These are phyloP conservation scores for Chaetothyriales sp. DNA, from an alignment of 2,329 filamentous ascomycete species.

Conservation along the genomic window DNA sequence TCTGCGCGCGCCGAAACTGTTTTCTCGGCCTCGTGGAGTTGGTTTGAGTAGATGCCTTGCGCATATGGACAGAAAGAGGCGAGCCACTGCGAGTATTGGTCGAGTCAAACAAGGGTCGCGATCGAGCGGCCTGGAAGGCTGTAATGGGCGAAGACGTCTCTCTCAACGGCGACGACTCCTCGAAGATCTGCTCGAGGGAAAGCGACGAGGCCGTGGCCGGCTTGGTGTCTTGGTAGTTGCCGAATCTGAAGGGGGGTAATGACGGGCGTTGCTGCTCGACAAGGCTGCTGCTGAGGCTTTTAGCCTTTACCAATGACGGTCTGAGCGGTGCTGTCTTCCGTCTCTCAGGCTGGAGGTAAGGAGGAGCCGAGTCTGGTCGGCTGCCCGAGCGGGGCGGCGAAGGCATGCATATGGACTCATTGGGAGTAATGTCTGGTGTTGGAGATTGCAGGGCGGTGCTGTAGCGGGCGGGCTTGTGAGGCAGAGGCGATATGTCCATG, in stretches of 20 bases:
- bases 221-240: constrained; percentile 30
- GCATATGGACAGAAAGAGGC: constrained; percentile 55
- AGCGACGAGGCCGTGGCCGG: constrained; percentile 46
- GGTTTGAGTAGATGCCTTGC: constrained; percentile 50
- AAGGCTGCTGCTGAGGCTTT: constrained; percentile 57
- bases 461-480: constrained; percentile 62
- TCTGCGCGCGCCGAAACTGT: constrained; percentile 79
- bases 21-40: constrained; percentile 66
- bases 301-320: constrained; percentile 60
- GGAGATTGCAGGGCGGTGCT: constrained; percentile 60
- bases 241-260: constrained; percentile 63
- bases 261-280: constrained; percentile 47
- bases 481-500: constrained; percentile 90
- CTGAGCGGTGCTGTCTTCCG: constrained; percentile 56
- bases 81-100: constrained; percentile 56
- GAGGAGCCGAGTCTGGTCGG: constrained; percentile 10
- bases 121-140: constrained; percentile 20
- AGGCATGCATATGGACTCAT: constrained; percentile 27
- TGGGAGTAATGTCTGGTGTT: constrained; percentile 43
- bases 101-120: constrained; percentile 12
- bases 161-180: constrained; percentile 57
- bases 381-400: constrained; percentile 28
- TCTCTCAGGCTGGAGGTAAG: constrained; percentile 24
- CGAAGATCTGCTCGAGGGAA: constrained; percentile 67
- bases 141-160: constrained; percentile 8